A percentile compares a stretch with the other conserved stretches of the same genome.
phyloP scores from a whole-genome alignment of 2,329 filamentous ascomycete genomes.

The Dactylellina sp. region DNA sequence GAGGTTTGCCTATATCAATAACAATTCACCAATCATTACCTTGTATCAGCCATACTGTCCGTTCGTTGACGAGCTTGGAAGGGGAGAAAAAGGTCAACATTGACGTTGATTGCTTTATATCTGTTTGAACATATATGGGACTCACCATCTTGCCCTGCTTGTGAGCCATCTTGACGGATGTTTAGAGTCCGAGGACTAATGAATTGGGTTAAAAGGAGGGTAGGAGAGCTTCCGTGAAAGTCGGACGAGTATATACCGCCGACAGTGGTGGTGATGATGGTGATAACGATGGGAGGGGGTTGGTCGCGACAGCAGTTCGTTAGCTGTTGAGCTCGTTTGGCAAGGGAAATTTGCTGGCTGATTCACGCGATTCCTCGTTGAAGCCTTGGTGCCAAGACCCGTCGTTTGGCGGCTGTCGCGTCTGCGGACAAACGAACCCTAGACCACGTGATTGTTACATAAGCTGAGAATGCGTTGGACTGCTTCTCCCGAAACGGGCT shows the following conservation, averaged over 20 bases:
- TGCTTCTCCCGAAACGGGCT: slow-evolving; percentile 39
- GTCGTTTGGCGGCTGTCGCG: slow-evolving; percentile 21
- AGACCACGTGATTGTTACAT: slow-evolving; percentile 16
- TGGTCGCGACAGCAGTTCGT: slow-evolving; percentile 31
- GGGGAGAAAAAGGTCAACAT: slow-evolving; percentile 47
- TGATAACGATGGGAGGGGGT: slow-evolving; percentile 38
- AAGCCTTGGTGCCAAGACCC: slow-evolving; percentile 12
- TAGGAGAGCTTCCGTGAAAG: background rate
- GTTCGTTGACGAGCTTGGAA: slow-evolving; percentile 47
- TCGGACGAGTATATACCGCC: slow-evolving; percentile 5
- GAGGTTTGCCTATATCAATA: slow-evolving; percentile 56
- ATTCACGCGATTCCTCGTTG: slow-evolving; percentile 53
- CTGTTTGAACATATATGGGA: slow-evolving; percentile 61
- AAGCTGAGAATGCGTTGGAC: slow-evolving; percentile 36
- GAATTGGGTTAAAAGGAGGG: slow-evolving; percentile 9
- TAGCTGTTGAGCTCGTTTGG: slow-evolving; percentile 13
- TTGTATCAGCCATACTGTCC: slow-evolving; percentile 56
- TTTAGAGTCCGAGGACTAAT: slow-evolving; percentile 58
- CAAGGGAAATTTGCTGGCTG: slow-evolving; percentile 54
- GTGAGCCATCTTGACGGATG: slow-evolving; percentile 76
- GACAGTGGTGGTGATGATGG: slow-evolving; percentile 30
- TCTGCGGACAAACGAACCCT: slow-evolving; percentile 23
- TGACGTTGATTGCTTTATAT: slow-evolving; percentile 49
- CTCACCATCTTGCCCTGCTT: slow-evolving; percentile 99
- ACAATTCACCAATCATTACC: slow-evolving; percentile 42